phyloP scores from a whole-genome alignment of 345 rosid genomes.

The Dipteronia dyeriana region DNA sequence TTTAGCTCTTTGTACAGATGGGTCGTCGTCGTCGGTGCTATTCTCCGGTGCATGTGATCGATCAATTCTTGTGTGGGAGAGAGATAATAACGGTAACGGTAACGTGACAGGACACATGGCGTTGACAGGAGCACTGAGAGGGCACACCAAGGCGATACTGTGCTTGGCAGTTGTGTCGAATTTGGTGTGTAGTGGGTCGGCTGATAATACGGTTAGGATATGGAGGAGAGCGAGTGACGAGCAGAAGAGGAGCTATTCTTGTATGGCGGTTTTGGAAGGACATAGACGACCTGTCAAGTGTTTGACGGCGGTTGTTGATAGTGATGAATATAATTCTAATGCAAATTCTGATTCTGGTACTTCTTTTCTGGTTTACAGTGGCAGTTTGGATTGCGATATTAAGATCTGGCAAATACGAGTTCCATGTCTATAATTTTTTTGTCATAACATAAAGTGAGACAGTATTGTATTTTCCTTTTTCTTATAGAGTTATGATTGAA shows the following conservation, averaged over 20 bases:
- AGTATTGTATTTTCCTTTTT: not conserved
- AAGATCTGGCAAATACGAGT: constrained; percentile 49
- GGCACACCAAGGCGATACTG: constrained; percentile 64
- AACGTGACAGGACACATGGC: constrained; percentile 32
- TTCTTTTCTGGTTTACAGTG: constrained; percentile 57
- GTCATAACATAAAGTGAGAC: not conserved
- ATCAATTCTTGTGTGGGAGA: constrained; percentile 77
- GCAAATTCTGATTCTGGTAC: constrained; percentile 25
- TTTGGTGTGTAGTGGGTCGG: constrained; percentile 72
- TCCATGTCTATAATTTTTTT: constrained; percentile 13
- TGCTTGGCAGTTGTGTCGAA: constrained; percentile 57
- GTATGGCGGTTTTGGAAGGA: constrained; percentile 63
- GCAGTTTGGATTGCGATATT: constrained; percentile 64
- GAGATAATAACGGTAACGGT: constrained; percentile 12
- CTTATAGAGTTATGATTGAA: not conserved
- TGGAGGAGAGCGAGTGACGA: constrained; percentile 50
- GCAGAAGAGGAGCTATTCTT: constrained; percentile 36
- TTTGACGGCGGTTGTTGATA: constrained; percentile 36
- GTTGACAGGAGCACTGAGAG: constrained; percentile 69
- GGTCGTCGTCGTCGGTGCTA: constrained; percentile 35
- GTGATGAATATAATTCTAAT: not conserved
- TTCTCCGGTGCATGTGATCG: constrained; percentile 83
- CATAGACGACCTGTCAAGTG: constrained; percentile 71
- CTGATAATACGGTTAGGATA: constrained; percentile 59
- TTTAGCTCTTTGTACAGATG: constrained; percentile 58